These are phyloP conservation scores for Moesziomyces globuligerus DNA, from an alignment of 1,284 basidiomycete species.

Conservation along the genomic window DNA sequence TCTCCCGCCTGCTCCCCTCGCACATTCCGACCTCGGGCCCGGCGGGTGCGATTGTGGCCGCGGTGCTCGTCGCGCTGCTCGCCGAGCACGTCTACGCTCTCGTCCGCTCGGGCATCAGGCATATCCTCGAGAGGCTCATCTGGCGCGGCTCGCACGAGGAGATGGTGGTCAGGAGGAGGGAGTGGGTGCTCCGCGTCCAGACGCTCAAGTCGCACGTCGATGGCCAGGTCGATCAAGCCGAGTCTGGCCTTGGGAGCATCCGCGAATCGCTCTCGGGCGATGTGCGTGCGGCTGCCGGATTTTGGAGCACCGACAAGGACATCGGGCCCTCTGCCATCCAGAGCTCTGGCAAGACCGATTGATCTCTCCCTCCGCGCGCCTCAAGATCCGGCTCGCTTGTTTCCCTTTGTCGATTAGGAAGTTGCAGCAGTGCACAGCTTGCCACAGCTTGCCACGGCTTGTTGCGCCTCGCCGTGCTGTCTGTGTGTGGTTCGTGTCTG, in stretches of 20 bases:
- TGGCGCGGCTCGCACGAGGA: slow-evolving; percentile 63
- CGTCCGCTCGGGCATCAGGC: slow-evolving; percentile 39
- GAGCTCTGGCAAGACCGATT: slow-evolving; percentile 24
- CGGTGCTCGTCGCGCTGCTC: slow-evolving; percentile 58
- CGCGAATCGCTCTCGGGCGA: slow-evolving; percentile 1
- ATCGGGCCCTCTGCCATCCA: slow-evolving; percentile 29
- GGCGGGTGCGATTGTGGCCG: slow-evolving; percentile 50
- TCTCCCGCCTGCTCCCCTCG: slow-evolving; percentile 45
- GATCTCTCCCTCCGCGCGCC: not conserved
- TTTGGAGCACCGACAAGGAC: slow-evolving; percentile 42
- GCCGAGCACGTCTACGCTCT: slow-evolving; percentile 62
- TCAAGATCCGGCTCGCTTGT: too few relatives aligned
- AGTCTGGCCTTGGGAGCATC: not conserved
- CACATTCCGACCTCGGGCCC: slow-evolving; percentile 41
- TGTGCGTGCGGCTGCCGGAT: slow-evolving; percentile 8
- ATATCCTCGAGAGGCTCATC: slow-evolving; percentile 56
- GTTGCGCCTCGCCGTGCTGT: not conserved
- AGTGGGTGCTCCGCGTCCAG: slow-evolving; percentile 54
- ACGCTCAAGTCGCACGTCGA: slow-evolving; percentile 28
- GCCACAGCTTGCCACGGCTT: too few relatives aligned
- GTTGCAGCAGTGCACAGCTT: too few relatives aligned
- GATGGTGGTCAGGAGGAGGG: slow-evolving; percentile 49
- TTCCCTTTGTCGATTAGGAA: too few relatives aligned
- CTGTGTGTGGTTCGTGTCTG: not conserved
- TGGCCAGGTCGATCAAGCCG: slow-evolving; percentile 5